Percentiles rank a stretch among this genome's conserved stretches.
These are phyloP conservation scores for Orbilia brochopaga DNA, from an alignment of 2,329 filamentous ascomycete species.

Conservation along the genomic window DNA sequence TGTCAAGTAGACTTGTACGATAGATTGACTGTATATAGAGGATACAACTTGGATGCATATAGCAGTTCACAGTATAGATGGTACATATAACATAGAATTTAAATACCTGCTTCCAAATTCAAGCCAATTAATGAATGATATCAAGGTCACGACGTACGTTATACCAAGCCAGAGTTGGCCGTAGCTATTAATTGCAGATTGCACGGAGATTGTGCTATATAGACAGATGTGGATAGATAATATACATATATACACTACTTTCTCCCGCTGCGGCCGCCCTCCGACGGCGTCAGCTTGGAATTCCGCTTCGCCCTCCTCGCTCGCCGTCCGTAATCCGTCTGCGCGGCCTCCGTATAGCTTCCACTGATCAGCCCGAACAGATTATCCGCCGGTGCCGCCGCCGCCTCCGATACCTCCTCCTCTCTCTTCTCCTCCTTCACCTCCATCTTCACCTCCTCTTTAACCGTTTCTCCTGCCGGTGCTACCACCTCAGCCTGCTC, in stretches of 20 bases:
- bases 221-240: not conserved
- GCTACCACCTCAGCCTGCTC: not conserved
- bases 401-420: not conserved
- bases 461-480: not conserved
- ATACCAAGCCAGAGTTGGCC: too few relatives aligned
- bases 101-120: too few relatives aligned
- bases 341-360: conserved; percentile 19
- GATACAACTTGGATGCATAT: conserved; percentile 23
- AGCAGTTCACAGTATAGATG: conserved; percentile 10
- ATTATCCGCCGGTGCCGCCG: conserved; percentile 14
- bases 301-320: conserved; percentile 21
- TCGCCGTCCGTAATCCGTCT: conserved; percentile 37
- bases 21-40: conserved; percentile 6
- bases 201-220: not conserved
- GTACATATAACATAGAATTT: too few relatives aligned
- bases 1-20: conserved; percentile 12
- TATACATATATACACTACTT: conserved; percentile 15
- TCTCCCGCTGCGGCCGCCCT: conserved; percentile 10
- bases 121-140: too few relatives aligned
- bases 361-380: conserved; percentile 46
- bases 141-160: too few relatives aligned
- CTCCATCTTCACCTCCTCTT: not conserved
- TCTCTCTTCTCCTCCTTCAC: not conserved
- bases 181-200: too few relatives aligned
- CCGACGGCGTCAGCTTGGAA: conserved; percentile 8